A percentile compares a stretch with the other conserved stretches of the same genome.
These are phyloP conservation scores for Suhomyces sp. DNA, from an alignment of 805 yeast genomes.

Conservation along the genomic window DNA sequence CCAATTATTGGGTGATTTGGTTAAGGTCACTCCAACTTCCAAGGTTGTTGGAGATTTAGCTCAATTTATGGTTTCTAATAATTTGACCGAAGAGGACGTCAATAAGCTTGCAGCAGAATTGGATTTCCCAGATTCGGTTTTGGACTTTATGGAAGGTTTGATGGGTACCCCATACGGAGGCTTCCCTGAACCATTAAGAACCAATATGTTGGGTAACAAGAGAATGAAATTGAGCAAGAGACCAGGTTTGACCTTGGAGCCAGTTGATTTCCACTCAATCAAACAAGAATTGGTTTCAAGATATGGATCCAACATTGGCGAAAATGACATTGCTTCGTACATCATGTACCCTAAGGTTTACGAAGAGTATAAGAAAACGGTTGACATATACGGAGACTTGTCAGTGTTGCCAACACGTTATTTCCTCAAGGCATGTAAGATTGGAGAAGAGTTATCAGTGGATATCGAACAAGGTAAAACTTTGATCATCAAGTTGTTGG, in stretches of 20 bases:
- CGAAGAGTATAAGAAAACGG: constrained; percentile 75
- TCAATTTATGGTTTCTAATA: constrained; percentile 98
- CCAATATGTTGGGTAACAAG: constrained; percentile 86
- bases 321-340: constrained; percentile 90
- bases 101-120: constrained; percentile 80
- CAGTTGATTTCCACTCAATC: constrained; percentile 72
- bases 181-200: constrained; percentile 98
- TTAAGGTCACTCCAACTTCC: constrained; percentile 99
- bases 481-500: constrained; percentile 84
- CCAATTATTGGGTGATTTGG: constrained; percentile 88
- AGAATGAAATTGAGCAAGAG: constrained; percentile 84
- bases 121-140: constrained; percentile 98
- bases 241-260: constrained; percentile 89
- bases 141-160: constrained; percentile 98
- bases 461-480: constrained; percentile 94
- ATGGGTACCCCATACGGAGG: constrained; percentile 99
- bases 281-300: constrained; percentile 71
- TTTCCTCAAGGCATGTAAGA: constrained; percentile 82
- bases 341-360: constrained; percentile 98
- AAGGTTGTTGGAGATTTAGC: constrained; percentile 99
- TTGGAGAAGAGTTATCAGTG: constrained; percentile 85
- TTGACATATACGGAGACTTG: constrained; percentile 83
- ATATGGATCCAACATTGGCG: constrained; percentile 71
- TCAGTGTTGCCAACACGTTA: constrained; percentile 90
- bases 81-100: constrained; percentile 81